Conservation (phyloP, 75 land plant species). For the Pinus taeda region DNA sequence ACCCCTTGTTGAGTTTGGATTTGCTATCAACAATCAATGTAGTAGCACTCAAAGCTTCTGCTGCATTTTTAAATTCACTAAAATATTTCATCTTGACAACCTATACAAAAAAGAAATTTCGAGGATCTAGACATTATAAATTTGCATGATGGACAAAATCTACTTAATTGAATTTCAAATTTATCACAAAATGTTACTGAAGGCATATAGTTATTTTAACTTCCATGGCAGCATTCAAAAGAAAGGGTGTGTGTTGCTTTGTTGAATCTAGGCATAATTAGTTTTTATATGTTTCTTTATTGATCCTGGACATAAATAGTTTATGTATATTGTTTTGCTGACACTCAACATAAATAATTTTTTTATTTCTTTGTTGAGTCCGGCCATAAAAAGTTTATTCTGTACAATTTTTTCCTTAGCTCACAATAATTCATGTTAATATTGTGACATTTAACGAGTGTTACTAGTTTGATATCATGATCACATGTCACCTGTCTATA, state of each 20-base stretch:
- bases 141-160: background rate
- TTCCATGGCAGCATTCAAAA: background rate
- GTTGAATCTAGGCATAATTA: background rate
- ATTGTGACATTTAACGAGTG: too few relatives aligned
- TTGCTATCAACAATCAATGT: constrained; percentile 69
- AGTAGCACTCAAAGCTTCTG: constrained; percentile 77
- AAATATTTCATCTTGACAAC: constrained; percentile 90
- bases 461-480: too few relatives aligned
- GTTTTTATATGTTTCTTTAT: background rate
- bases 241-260: background rate
- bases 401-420: background rate
- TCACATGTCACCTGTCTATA: too few relatives aligned
- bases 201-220: background rate
- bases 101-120: constrained; percentile 22
- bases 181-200: background rate
- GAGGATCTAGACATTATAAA: background rate
- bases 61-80: constrained; percentile 86
- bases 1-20: constrained; percentile 73
- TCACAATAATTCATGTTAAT: background rate
- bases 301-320: background rate
- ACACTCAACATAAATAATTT: background rate
- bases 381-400: background rate
- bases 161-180: background rate
- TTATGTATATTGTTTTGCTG: background rate
- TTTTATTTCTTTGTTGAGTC: background rate